These are phyloP conservation scores for Dipodascopsis uninucleata DNA, from an alignment of 805 yeast genomes.

Conservation along the genomic window DNA sequence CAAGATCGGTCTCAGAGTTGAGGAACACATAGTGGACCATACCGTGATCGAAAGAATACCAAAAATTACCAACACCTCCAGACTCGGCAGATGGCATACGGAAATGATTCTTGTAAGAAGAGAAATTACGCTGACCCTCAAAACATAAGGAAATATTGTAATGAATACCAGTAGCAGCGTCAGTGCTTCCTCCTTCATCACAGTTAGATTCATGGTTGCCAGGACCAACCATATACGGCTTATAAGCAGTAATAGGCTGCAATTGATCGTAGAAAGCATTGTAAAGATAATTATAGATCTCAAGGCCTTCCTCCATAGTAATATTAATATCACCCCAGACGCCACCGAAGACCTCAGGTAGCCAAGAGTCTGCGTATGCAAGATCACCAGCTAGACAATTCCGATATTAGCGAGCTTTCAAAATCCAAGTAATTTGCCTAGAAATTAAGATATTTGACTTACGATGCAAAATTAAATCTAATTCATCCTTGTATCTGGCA, in stretches of 20 bases:
- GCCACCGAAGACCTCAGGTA: slow-evolving; percentile 25
- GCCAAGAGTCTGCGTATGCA: slow-evolving; percentile 36
- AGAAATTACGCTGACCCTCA: slow-evolving; percentile 33
- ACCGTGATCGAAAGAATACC: slow-evolving; percentile 38
- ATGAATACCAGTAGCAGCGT: slow-evolving; percentile 2
- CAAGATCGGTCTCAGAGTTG: slow-evolving; percentile 35
- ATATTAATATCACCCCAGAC: slow-evolving; percentile 7
- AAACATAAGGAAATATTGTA: slow-evolving; percentile 16
- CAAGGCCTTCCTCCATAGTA: slow-evolving; percentile 14
- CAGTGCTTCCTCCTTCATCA: slow-evolving; percentile 22
- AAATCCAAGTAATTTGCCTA: not conserved
- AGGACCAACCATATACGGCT: slow-evolving; percentile 28
- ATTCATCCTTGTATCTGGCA: slow-evolving; percentile 20
- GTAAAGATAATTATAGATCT: slow-evolving; percentile 12
- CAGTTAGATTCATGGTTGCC: slow-evolving; percentile 29
- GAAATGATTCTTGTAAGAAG: slow-evolving; percentile 33
- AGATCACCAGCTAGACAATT: slow-evolving; percentile 34
- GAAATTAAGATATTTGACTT: slow-evolving; percentile 1
- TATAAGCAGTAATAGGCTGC: slow-evolving; percentile 18
- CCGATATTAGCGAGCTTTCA: no score
- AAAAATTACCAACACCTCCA: slow-evolving; percentile 33
- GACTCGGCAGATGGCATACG: slow-evolving; percentile 34
- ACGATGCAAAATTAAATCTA: slow-evolving; percentile 21
- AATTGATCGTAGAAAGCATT: slow-evolving; percentile 29
- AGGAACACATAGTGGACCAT: slow-evolving; percentile 34